Conservation (phyloP, 2,329 filamentous ascomycete genomes). For the Xylariomycetidae sp. region DNA sequence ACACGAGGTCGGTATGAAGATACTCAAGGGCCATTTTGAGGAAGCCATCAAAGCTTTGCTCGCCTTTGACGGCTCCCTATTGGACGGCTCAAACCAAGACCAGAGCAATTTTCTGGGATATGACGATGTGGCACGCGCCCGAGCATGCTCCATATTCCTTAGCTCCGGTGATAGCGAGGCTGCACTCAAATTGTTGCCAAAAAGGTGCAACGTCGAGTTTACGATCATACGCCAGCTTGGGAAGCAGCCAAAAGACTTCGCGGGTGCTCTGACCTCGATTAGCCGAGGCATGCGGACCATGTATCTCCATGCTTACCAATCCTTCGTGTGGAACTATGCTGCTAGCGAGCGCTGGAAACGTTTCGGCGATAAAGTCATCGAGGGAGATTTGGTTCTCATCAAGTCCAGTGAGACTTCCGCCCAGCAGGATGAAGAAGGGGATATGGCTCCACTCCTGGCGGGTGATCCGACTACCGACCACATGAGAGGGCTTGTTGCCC, state of each 20-base stretch:
- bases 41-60: constrained; percentile 76
- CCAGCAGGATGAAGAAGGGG: constrained; percentile 55
- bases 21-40: constrained; percentile 76
- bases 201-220: constrained; percentile 75
- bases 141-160: constrained; percentile 71
- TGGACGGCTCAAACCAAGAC: constrained; percentile 45
- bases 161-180: constrained; percentile 52
- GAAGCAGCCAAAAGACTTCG: constrained; percentile 58
- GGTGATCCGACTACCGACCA: constrained; percentile 50
- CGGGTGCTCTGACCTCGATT: constrained; percentile 76
- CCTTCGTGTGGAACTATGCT: constrained; percentile 85
- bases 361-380: constrained; percentile 68
- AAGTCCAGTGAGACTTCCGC: constrained; percentile 28
- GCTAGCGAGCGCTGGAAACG: constrained; percentile 75
- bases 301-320: constrained; percentile 97
- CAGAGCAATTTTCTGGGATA: constrained; percentile 49
- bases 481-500: constrained; percentile 51
- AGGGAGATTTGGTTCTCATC: constrained; percentile 76
- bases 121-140: constrained; percentile 76
- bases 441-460: constrained; percentile 52
- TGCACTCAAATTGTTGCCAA: constrained; percentile 67
- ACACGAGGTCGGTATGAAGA: constrained; percentile 76
- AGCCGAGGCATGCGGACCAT: constrained; percentile 80
- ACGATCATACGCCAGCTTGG: constrained; percentile 74
- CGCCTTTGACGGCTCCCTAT: constrained; percentile 60